Conservation (phyloP, 2,329 filamentous ascomycete species). For the Helicocarpus griseus region DNA sequence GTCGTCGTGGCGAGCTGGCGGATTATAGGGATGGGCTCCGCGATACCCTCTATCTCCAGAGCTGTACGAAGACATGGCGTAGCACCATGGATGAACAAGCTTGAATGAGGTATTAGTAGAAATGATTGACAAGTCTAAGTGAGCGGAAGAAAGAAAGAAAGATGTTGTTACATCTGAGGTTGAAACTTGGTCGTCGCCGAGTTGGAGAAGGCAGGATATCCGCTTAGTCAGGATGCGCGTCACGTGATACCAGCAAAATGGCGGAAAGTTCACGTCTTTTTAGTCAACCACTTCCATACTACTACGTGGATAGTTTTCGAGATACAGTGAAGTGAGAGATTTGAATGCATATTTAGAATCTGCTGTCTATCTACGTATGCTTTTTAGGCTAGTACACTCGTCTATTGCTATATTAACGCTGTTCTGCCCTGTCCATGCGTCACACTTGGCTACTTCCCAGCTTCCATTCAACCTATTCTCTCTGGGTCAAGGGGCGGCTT, state of each 20-base stretch:
- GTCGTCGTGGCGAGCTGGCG: slow-evolving; percentile 24
- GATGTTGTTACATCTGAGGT: neutral
- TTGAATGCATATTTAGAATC: too few species aligned
- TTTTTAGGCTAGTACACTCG: too few species aligned
- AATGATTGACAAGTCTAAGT: neutral
- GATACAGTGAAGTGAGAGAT: too few species aligned
- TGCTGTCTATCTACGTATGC: too few species aligned
- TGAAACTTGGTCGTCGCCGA: neutral
- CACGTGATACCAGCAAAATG: too few species aligned
- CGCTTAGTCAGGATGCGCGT: neutral
- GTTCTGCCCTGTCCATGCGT: too few species aligned
- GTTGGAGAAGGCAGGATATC: neutral
- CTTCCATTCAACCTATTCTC: slow-evolving; percentile 13
- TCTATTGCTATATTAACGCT: too few species aligned
- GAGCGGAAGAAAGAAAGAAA: neutral
- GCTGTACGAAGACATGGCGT: slow-evolving; percentile 21
- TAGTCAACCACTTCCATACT: too few species aligned
- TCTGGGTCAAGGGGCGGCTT: slow-evolving; percentile 18
- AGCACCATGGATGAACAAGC: neutral
- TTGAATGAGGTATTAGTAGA: neutral
- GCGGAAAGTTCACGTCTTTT: too few species aligned
- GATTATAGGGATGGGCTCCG: slow-evolving; percentile 20
- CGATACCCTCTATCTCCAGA: slow-evolving; percentile 21
- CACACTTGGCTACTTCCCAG: too few species aligned
- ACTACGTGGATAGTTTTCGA: too few species aligned